Evolutionary conservation across 352 stramenopile genomes (phyloP), one percentile per base, ranked within the genome.

Genomic region (Phytophthora vignae): DNA sequence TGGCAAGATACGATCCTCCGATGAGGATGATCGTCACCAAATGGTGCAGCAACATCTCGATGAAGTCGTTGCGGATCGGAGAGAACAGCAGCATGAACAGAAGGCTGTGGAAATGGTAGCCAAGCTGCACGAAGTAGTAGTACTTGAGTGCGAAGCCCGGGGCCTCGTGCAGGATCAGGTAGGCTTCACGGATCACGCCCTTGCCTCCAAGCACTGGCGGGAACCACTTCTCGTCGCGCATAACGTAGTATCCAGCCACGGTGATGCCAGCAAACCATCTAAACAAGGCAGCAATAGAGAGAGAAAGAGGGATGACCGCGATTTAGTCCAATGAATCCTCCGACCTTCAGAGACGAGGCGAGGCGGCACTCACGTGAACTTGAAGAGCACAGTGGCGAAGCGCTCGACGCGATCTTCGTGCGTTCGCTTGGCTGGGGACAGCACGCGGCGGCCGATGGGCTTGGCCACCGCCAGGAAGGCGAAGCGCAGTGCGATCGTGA

Each of bases 11-110:
- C 50, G 82, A 90, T 38, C 77, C 69, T 69, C 71, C 73, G n/a
- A 90, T 87, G 55, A 90, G 78, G 50, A 90, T 74, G 27, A 90
- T 85, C 21, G 82, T 90, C 40, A 79, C 79, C 52, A 90, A 73
- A 61, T 90, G 82, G 40, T 90, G 82, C 46, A 90, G 42, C 52
- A 85, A 42, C 79, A 87, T 90, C 59, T 87, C 82, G 33, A 87
- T 73, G 65, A 90, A 90, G 70, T 90, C 82, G 71, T 84, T 87
- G 11, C 82, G 79, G 46, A 87, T 85, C 31, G 82, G 77, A 27
- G 82, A 87, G 56, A 90, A 75, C 46, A 87, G 63, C 36, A 87
- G 53, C 82, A 90, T 87, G 69, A 77, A 90, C 9, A 90, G 27
- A 4, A 90, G 53, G 53, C 79, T 87, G 49, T 90, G 82, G 53